Conservation (phyloP, 2,329 filamentous ascomycete genomes). For the Chaetomiaceae sp. region DNA sequence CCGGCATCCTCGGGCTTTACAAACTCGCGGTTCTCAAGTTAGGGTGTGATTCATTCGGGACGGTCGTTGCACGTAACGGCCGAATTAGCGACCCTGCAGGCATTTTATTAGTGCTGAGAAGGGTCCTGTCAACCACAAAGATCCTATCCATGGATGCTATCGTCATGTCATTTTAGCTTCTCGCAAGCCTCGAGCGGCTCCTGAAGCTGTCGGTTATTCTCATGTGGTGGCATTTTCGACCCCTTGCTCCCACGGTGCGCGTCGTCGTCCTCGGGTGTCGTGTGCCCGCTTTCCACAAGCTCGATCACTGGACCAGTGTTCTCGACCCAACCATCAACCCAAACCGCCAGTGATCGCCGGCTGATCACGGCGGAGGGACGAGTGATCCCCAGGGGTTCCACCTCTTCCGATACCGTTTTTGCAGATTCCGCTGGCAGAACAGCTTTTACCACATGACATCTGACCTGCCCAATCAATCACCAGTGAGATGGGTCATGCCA, state of each 20-base stretch:
- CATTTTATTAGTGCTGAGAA: too few species aligned
- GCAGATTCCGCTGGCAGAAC: neutral
- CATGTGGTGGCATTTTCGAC: neutral
- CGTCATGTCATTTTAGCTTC: neutral
- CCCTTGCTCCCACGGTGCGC: neutral
- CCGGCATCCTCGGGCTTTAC: neutral
- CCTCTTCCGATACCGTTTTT: neutral
- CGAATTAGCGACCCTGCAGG: too few species aligned
- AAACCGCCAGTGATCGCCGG: constrained; percentile 3
- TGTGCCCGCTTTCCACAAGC: neutral
- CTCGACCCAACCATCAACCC: neutral
- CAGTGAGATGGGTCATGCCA: too few species aligned
- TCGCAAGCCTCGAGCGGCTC: neutral
- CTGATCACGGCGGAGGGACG: neutral
- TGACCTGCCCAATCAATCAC: too few species aligned
- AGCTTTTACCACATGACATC: too few species aligned
- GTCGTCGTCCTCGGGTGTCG: neutral
- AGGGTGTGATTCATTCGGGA: too few species aligned
- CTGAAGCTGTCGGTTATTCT: neutral
- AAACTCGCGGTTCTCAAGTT: neutral
- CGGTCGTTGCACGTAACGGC: too few species aligned
- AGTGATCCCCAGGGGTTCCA: neutral
- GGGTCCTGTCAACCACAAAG: too few species aligned
- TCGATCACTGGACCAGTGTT: neutral
- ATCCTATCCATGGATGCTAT: neutral